Percentiles rank a stretch among this genome's conserved stretches.
phyloP scores from a whole-genome alignment of 495 filamentous ascomycete genomes.

The Podospora australis region DNA sequence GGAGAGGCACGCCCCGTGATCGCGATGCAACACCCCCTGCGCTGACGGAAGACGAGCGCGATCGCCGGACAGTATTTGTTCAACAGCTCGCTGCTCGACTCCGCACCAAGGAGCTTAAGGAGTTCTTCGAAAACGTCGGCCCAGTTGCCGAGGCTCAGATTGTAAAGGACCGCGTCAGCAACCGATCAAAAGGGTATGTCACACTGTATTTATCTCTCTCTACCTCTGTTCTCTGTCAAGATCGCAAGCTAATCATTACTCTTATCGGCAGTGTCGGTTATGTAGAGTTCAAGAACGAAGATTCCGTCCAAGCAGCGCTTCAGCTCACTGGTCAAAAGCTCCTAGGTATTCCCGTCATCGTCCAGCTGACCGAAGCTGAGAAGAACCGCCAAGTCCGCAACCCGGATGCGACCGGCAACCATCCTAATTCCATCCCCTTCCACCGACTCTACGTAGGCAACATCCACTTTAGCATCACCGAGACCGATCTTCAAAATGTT shows the following conservation, averaged over 20 bases:
- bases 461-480: conserved; percentile 99
- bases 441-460: conserved; percentile 99
- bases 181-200: conserved; percentile 91
- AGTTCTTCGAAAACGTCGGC: conserved; percentile 94
- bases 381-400: conserved; percentile 97
- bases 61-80: conserved; percentile 94
- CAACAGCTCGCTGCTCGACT: conserved; percentile 93
- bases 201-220: neutral
- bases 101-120: conserved; percentile 84
- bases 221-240: neutral
- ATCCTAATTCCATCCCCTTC: conserved; percentile 76
- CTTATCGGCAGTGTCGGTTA: conserved; percentile 75
- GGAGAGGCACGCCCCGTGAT: conserved; percentile 49
- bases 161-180: conserved; percentile 96
- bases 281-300: conserved; percentile 97
- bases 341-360: conserved; percentile 97
- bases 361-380: conserved; percentile 95
- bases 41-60: conserved; percentile 90
- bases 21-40: conserved; percentile 55
- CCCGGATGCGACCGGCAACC: conserved; percentile 59
- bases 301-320: conserved; percentile 86
- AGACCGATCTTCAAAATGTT: conserved; percentile 89
- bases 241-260: conserved; percentile 35
- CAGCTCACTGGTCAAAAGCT: conserved; percentile 98
- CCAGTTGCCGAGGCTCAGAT: conserved; percentile 97